Percentiles rank a stretch among this genome's conserved stretches.
Evolutionary conservation across 1,284 basidiomycete species (phyloP).

Genomic region (Sutorius eximius): DNA sequence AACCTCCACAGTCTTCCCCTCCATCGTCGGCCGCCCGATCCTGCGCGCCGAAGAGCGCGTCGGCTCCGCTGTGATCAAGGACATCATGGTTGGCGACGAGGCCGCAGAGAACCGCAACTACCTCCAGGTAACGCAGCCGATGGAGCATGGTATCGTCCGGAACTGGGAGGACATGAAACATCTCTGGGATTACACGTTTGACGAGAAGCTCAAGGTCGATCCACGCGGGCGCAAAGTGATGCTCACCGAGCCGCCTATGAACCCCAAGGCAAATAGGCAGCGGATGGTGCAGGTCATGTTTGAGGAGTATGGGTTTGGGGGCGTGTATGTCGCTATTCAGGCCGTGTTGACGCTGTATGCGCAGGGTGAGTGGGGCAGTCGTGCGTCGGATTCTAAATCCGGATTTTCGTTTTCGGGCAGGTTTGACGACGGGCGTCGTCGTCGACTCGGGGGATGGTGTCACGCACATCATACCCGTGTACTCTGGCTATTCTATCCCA

Average conservation of each 20-base stretch:
- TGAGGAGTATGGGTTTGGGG: conserved; percentile 96
- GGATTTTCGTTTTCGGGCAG: conserved; percentile 42
- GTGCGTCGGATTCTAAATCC: not conserved
- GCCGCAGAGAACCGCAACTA: conserved; percentile 93
- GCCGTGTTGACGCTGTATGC: conserved; percentile 97
- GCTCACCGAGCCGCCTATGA: conserved; percentile 99
- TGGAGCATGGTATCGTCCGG: conserved; percentile 98
- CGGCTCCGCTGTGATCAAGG: conserved; percentile 81
- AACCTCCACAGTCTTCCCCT: conserved; percentile 78
- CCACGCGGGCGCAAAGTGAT: conserved; percentile 88
- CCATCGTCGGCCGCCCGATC: conserved; percentile 95
- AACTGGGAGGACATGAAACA: conserved; percentile 99
- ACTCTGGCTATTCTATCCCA: conserved; percentile 94
- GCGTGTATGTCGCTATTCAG: conserved; percentile 98
- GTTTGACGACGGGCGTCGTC: conserved; percentile 96
- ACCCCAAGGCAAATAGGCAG: conserved; percentile 91
- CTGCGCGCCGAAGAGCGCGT: conserved; percentile 96
- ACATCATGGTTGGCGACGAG: conserved; percentile 98
- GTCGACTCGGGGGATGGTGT: conserved; percentile 99
- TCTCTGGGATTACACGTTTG: conserved; percentile 98
- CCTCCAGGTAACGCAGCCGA: conserved; percentile 95
- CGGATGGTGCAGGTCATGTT: conserved; percentile 99
- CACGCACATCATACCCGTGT: conserved; percentile 98
- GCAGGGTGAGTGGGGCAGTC: conserved; percentile 67
- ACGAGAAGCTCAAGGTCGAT: conserved; percentile 91